Evolutionary conservation across 345 rosid genomes (phyloP).

Genomic region (Pugionium cornutum): DNA sequence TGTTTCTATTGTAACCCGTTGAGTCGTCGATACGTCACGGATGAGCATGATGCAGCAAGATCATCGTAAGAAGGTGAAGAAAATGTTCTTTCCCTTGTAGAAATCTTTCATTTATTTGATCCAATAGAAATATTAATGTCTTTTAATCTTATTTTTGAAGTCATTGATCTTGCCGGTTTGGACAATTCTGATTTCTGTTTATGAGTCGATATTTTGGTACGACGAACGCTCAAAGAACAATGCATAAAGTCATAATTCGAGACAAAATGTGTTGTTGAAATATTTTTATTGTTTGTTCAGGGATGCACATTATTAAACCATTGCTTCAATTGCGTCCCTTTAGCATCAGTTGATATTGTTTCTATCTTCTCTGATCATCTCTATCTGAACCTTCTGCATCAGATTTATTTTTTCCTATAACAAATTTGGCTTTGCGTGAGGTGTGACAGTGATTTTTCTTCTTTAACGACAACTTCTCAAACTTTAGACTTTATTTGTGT

Average conservation of each 20-base stretch:
- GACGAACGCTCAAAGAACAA: constrained; percentile 24
- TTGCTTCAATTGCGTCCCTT: background rate
- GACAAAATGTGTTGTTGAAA: background rate
- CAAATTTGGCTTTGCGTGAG: background rate
- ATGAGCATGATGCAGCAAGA: constrained; percentile 63
- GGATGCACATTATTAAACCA: background rate
- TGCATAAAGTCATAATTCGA: constrained; percentile 24
- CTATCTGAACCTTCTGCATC: constrained; percentile 1
- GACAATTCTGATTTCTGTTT: constrained; percentile 23
- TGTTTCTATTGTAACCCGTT: background rate
- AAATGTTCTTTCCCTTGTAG: background rate
- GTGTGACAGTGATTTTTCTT: no score
- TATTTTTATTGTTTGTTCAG: constrained; percentile 16
- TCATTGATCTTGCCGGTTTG: constrained; percentile 14
- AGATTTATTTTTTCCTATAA: constrained; percentile 3
- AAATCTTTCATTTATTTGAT: background rate
- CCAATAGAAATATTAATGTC: constrained; percentile 1
- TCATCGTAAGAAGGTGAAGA: constrained; percentile 73
- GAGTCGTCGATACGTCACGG: background rate
- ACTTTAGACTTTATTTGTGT: no score
- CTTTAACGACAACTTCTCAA: no score
- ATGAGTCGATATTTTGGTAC: constrained; percentile 3
- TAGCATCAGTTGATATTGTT: background rate
- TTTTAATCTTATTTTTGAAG: constrained; percentile 12
- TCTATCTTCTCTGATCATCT: constrained; percentile 3